Percentiles rank a stretch among this genome's conserved stretches.
phyloP scores from a whole-genome alignment of 2,329 filamentous ascomycete genomes.

The Graphiopsis chlorocephala region DNA sequence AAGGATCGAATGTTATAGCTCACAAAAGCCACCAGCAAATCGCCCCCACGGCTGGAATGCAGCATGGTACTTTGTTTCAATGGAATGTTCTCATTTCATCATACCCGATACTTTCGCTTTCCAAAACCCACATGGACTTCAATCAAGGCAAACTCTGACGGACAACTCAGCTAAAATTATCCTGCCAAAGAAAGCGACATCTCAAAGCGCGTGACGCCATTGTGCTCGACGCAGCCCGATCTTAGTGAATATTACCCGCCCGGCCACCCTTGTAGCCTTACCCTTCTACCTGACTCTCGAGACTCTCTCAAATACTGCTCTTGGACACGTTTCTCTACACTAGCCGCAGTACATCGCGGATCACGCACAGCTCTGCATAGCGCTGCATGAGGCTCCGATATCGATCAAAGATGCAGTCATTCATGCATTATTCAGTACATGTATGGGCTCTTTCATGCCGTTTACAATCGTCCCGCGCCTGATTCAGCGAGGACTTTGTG shows the following conservation, averaged over 20 bases:
- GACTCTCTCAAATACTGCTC: background rate
- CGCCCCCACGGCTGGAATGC: too few relatives aligned
- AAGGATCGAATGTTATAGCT: too few relatives aligned
- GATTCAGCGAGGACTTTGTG: background rate
- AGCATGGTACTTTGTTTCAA: too few relatives aligned
- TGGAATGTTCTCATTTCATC: too few relatives aligned
- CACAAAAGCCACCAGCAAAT: too few relatives aligned
- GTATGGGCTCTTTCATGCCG: too few relatives aligned
- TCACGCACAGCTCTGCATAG: background rate
- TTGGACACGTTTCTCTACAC: background rate
- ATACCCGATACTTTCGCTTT: too few relatives aligned
- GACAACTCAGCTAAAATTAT: background rate
- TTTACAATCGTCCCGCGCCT: background rate
- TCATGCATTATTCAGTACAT: background rate
- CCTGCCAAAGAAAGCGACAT: background rate
- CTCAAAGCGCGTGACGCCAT: too few relatives aligned
- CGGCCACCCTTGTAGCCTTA: background rate
- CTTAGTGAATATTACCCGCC: background rate
- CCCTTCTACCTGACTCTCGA: background rate
- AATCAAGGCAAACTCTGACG: background rate
- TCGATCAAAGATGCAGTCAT: background rate
- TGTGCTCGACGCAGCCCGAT: background rate
- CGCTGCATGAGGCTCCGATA: background rate
- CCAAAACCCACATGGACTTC: background rate
- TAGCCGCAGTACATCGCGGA: background rate